Base-by-base conservation (phyloP, 108 stramenopile species). In the Conticribra weissflogii region DNA sequence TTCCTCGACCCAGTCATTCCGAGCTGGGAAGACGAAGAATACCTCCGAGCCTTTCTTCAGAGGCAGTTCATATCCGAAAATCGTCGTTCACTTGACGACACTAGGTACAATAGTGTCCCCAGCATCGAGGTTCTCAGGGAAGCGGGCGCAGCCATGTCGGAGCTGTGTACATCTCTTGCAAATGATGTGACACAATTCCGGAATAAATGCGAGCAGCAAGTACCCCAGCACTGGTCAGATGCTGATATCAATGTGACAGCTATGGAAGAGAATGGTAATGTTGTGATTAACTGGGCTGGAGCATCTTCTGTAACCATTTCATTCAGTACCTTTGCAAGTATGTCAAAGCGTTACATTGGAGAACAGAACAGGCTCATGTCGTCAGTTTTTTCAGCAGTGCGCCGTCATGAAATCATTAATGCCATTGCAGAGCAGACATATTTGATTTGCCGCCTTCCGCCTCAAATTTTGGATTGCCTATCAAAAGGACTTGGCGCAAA, bases 11-110 rank as follows among this genome's bases (percentile, higher is more conserved):
- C 84, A 34, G 74, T 95, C 49, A 89, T 95, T 65, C 93, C 93
- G 1, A 91, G 90, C 50, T 95, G 93, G 93, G 81, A 71, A 24
- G 93, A 95, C 59, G 63, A 68, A 28, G 77, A 78, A 27, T 71
- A 80, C 47, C 85, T 90, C 36, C 75, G 66, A 54, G 62, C 77
- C 8, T 92, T 91, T 57, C 76, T 92, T 24, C 94, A 95, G 76
- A 80, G 94, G 25, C 94, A 95, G 59, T 83, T 95, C 65, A 92
- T 95, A 56, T 76, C 90, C 9, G 90, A 90, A 59, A 83, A 74
- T 64, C 82, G 88, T 32, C 84, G 85, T 54, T 61, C 81, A 17
- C 24, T 65, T 27, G 66, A 68, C 12, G 62, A 81, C 31, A 48
- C 57, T 47, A 63, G 59, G 58, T 71, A 71, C 51, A 68, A 59